Conservation (phyloP, 106 monocot genomes). For the Allium cepa region DNA sequence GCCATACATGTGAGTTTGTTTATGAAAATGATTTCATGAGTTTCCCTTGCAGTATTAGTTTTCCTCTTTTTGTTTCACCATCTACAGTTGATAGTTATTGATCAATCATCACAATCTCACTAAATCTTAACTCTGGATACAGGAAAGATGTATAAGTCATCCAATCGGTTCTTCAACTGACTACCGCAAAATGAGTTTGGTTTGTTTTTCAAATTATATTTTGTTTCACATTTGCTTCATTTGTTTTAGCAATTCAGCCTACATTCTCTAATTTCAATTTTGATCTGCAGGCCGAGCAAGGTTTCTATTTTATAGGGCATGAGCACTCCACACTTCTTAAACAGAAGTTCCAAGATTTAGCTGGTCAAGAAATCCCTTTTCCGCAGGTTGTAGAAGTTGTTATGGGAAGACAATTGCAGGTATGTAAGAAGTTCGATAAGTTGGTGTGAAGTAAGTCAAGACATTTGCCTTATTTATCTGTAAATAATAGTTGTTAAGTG, state of each 20-base stretch:
- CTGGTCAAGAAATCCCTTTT: slow-evolving; percentile 45
- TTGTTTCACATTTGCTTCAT: no score
- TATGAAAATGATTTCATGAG: no score
- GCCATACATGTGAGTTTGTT: no score
- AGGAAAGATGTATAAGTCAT: slow-evolving; percentile 84
- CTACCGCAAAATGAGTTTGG: slow-evolving; percentile 69
- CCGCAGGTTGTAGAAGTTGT: slow-evolving; percentile 85
- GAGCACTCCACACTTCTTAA: slow-evolving; percentile 45
- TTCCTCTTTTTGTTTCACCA: not conserved
- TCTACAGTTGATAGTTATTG: no score
- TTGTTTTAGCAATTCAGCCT: no score
- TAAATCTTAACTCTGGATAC: slow-evolving; percentile 5
- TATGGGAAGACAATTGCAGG: slow-evolving; percentile 91
- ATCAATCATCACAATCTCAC: not conserved
- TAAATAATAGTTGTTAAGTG: no score
- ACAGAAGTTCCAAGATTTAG: slow-evolving; percentile 60
- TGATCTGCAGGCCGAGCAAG: slow-evolving; percentile 67
- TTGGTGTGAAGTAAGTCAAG: no score
- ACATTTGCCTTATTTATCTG: no score
- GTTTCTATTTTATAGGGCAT: slow-evolving; percentile 75
- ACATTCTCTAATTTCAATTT: not conserved
- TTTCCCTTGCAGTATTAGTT: not conserved
- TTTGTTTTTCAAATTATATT: slow-evolving; percentile 7
- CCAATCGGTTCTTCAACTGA: slow-evolving; percentile 88
- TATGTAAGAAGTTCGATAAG: not conserved